Evolutionary conservation across 371 early-diverging fungal species (phyloP).

Genomic region (Neoconidiobolus thromboides): DNA sequence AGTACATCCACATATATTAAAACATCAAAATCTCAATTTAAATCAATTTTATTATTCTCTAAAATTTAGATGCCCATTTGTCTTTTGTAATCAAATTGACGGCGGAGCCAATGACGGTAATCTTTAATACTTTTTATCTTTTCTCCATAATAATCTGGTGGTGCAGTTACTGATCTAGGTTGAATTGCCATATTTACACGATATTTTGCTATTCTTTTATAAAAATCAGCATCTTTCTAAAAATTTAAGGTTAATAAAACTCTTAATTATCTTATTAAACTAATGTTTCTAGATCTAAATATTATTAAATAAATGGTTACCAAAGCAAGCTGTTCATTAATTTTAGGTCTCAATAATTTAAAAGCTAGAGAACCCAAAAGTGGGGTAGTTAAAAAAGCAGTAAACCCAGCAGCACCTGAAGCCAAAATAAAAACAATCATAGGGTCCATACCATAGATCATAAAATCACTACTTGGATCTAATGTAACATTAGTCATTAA

Average conservation of each 20-base stretch:
- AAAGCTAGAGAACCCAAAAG: conserved; percentile 3
- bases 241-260: neutral
- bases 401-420: neutral
- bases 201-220: conserved; percentile 4
- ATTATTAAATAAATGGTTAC: neutral
- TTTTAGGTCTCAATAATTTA: neutral
- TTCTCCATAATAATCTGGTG: conserved; percentile 7
- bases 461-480: neutral
- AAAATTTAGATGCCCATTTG: neutral
- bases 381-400: conserved; percentile 2
- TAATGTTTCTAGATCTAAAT: no score
- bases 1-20: no score
- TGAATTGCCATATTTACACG: conserved; percentile 5
- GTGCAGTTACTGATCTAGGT: conserved; percentile 4
- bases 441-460: conserved; percentile 3
- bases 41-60: neutral
- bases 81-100: conserved; percentile 5
- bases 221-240: conserved; percentile 7
- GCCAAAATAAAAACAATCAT: neutral
- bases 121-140: neutral
- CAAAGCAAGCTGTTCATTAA: neutral
- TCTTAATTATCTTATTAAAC: neutral
- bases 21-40: no score
- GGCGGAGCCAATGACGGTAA: conserved; percentile 6
- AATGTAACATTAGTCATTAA: conserved; percentile 2